Evolutionary conservation across 2,329 filamentous ascomycete species (phyloP), one percentile per base, ranked within the genome.

Genomic region (Cadophora luteo-olivacea): DNA sequence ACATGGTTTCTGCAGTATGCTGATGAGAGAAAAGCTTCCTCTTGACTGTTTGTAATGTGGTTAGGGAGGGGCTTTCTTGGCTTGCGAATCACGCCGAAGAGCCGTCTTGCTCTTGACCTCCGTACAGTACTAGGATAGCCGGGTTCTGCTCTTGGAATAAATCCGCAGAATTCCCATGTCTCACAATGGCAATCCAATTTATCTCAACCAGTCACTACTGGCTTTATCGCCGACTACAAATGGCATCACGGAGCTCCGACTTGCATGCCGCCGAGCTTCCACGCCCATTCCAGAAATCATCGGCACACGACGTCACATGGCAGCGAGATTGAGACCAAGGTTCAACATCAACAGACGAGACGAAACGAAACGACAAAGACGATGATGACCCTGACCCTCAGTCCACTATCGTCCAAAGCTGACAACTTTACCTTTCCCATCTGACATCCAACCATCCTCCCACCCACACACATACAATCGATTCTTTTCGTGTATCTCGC

Each of bases 1-100:
- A 64, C 69, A 70, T 69, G 49, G 36, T 41, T 36, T 33, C 16
- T 52, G 51, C 29, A 54, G 19, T 19, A 16, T 64, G 61, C 51
- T 64, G 51, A 48, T 51, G 49, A 48, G 60, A 57, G 58, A 58
- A 16, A 29, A 48, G 48, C 60, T 32, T 33, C n/a, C 45, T 49
- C 19, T 49, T 49, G 45, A 49, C n/a, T 22, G n/a, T 49, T 49
- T 14, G 41, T 45, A 16, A 45, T 22, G 45, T 49, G n/a, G 45
- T 19, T 29, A n/a, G n/a, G 14, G 25, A 55, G 16, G 29, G 52
- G n/a, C 7, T 14, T 14, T 11, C 45, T 49, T 32, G 52, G 25
- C 52, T 32, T 33, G 52, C 29, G 25, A 55, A 55, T 55, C 52
- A 55, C 29, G 52, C 52, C 52, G 52, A 55, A 33, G 25, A 5